Percentiles rank a stretch among this genome's conserved stretches.
Evolutionary conservation across 495 filamentous ascomycete genomes (phyloP).

Genomic region (Penicillium soppii): DNA sequence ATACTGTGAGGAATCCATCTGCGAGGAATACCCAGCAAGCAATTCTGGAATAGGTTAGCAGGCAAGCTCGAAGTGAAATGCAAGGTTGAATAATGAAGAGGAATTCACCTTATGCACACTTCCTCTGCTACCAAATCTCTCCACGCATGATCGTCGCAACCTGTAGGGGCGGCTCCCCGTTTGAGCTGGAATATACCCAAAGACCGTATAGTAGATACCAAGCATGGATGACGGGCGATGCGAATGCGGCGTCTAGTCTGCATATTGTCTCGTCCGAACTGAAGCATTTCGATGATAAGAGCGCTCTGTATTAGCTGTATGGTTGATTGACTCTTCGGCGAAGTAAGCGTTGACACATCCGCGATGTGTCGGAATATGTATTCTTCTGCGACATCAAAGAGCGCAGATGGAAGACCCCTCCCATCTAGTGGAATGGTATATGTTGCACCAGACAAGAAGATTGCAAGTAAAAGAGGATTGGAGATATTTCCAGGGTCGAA

Average conservation of each 20-base stretch:
- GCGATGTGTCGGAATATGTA: slow-evolving; percentile 34
- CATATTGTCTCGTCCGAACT: slow-evolving; percentile 35
- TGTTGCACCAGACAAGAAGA: slow-evolving; percentile 35
- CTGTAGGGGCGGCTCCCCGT: slow-evolving; percentile 12
- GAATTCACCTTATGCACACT: slow-evolving; percentile 30
- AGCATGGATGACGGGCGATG: slow-evolving; percentile 37
- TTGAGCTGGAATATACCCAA: slow-evolving; percentile 33
- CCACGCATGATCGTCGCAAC: slow-evolving; percentile 29
- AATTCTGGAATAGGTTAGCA: slow-evolving; percentile 17
- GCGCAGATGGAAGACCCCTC: slow-evolving; percentile 20
- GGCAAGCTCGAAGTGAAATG: neutral
- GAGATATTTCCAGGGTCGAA: slow-evolving; percentile 38
- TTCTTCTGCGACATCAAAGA: slow-evolving; percentile 41
- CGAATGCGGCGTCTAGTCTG: slow-evolving; percentile 38
- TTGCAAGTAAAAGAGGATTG: slow-evolving; percentile 31
- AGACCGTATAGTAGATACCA: slow-evolving; percentile 35
- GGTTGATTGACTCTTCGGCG: slow-evolving; percentile 15
- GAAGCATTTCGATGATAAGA: slow-evolving; percentile 42
- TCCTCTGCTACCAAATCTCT: slow-evolving; percentile 31
- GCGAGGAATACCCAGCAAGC: slow-evolving; percentile 39
- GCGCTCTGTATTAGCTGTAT: slow-evolving; percentile 36
- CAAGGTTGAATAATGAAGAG: neutral
- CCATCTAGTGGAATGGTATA: slow-evolving; percentile 27
- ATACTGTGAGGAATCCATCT: slow-evolving; percentile 41
- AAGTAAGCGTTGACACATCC: slow-evolving; percentile 15